Conservation (phyloP, 495 filamentous ascomycete genomes). For the Cercophora sp. region DNA sequence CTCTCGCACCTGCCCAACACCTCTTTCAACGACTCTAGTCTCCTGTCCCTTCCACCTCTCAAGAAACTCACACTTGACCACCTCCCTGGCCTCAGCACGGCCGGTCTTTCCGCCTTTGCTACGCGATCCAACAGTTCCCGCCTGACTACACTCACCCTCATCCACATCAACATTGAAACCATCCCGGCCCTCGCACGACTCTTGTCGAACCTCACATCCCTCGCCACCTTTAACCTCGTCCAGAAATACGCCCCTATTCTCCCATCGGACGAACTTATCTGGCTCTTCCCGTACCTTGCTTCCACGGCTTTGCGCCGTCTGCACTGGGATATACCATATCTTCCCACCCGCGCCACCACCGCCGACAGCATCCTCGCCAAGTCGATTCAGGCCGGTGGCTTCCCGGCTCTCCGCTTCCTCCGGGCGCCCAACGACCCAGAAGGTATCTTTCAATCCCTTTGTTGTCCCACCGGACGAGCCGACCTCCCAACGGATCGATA, state of each 20-base stretch:
- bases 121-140: conserved; percentile 52
- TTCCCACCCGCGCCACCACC: conserved; percentile 33
- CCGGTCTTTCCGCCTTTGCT: conserved; percentile 70
- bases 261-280: conserved; percentile 56
- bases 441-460: conserved; percentile 67
- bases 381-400: conserved; percentile 64
- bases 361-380: conserved; percentile 71
- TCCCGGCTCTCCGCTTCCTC: conserved; percentile 64
- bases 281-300: conserved; percentile 64
- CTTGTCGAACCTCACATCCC: conserved; percentile 58
- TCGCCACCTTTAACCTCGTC: conserved; percentile 66
- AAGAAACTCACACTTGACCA: conserved; percentile 71
- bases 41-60: conserved; percentile 67
- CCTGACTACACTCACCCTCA: conserved; percentile 58
- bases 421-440: conserved; percentile 73
- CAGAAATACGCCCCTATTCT: conserved; percentile 62
- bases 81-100: conserved; percentile 71
- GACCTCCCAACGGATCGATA: conserved; percentile 36
- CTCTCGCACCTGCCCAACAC: conserved; percentile 68
- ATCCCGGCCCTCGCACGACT: conserved; percentile 71
- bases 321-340: conserved; percentile 75
- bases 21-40: conserved; percentile 66
- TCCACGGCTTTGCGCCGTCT: conserved; percentile 62
- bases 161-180: conserved; percentile 63
- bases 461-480: conserved; percentile 48